Conservation (phyloP, 2,329 filamentous ascomycete species). For the Stachybotrys elegans region DNA sequence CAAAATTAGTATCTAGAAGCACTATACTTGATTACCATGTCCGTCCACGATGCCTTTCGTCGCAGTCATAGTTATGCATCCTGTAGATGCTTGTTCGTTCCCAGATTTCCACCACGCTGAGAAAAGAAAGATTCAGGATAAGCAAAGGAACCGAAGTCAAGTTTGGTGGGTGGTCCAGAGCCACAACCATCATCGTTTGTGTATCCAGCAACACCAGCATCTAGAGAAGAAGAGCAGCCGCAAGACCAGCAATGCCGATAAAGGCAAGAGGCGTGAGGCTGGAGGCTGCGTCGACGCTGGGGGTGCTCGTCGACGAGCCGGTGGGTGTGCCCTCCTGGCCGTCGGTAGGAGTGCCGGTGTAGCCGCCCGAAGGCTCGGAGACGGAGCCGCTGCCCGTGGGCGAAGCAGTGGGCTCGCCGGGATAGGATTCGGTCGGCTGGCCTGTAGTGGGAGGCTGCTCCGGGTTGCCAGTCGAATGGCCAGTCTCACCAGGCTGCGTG, state of each 20-base stretch:
- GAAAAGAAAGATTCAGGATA: no score
- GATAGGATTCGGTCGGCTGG: conserved; percentile 7
- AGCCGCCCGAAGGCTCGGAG: conserved; percentile 8
- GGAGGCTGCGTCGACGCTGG: conserved; percentile 19
- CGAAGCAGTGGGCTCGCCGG: conserved; percentile 13
- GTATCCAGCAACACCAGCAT: neutral
- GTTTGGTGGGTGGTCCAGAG: no score
- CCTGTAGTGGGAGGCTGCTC: conserved; percentile 5
- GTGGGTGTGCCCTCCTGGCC: conserved; percentile 12
- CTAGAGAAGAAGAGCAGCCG: conserved; percentile 21
- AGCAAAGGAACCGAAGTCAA: no score
- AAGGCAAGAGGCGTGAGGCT: conserved; percentile 14
- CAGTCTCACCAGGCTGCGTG: conserved; percentile 8
- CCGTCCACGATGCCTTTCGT: no score
- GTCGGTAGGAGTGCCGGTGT: conserved; percentile 12
- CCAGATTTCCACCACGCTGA: no score
- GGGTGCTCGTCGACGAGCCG: conserved; percentile 18
- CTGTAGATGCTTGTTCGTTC: no score
- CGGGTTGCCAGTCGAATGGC: conserved; percentile 6
- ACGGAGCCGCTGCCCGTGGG: conserved; percentile 10
- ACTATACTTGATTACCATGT: neutral
- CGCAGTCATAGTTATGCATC: no score
- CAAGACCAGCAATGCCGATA: conserved; percentile 20
- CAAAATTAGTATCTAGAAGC: neutral
- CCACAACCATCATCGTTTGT: no score